These are phyloP conservation scores for Extremus antarcticus DNA, from an alignment of 495 filamentous ascomycete genomes.

Conservation along the genomic window DNA sequence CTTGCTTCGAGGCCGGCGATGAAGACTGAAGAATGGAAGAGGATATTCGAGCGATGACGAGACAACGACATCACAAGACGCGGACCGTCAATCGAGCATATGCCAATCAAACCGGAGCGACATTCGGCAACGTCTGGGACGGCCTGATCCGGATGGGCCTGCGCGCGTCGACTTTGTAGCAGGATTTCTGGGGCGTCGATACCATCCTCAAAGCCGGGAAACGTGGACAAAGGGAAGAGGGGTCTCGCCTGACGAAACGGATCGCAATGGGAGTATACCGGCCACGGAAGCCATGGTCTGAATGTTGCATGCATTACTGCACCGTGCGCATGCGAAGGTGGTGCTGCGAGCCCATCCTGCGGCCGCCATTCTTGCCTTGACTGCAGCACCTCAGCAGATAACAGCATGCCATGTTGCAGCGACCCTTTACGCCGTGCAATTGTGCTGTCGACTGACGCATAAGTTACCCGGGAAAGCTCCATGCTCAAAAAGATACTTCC, in stretches of 20 bases:
- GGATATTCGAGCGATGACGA: background rate
- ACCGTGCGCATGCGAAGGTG: no score
- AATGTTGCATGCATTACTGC: background rate
- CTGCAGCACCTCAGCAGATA: no score
- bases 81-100: conserved; percentile 9
- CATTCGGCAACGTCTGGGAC: conserved; percentile 7
- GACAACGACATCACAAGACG: conserved; percentile 3
- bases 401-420: no score
- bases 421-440: no score
- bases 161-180: conserved; percentile 1
- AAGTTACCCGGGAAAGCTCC: no score
- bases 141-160: conserved; percentile 3
- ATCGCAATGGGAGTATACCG: conserved; percentile 3
- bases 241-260: background rate
- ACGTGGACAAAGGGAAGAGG: background rate
- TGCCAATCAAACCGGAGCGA: conserved; percentile 1
- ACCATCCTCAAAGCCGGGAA: background rate
- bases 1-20: background rate
- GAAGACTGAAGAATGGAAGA: conserved; percentile 1
- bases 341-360: no score
- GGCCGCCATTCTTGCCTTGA: no score
- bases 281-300: conserved; percentile 3
- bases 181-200: conserved; percentile 7
- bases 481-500: no score
- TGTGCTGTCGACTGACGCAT: no score